Percentiles rank a stretch among this genome's conserved stretches.
Evolutionary conservation across 2,329 filamentous ascomycete species (phyloP).

Genomic region (Hymenoscyphus scutula): DNA sequence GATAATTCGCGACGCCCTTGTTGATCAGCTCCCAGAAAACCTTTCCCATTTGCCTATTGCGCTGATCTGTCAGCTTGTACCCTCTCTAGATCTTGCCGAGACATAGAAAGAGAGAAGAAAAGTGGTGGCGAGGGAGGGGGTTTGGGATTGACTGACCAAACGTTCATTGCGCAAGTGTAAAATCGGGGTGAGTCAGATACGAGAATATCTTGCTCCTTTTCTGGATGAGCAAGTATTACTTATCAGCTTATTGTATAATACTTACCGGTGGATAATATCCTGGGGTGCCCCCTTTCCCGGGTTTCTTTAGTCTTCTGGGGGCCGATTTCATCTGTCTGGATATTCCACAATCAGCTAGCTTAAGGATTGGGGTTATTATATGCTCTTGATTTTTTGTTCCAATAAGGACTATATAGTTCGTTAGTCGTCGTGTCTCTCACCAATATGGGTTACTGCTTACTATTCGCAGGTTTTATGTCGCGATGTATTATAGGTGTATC

Average conservation of each 20-base stretch:
- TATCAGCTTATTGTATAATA: not conserved
- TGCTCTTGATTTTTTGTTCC: not conserved
- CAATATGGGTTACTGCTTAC: not conserved
- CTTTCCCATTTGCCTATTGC: not conserved
- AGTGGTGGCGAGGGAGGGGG: not conserved
- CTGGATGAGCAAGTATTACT: not conserved
- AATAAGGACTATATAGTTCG: not conserved
- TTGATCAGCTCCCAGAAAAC: not conserved
- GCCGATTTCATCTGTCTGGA: not conserved
- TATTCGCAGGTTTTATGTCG: not conserved
- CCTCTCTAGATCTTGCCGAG: not conserved
- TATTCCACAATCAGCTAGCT: not conserved
- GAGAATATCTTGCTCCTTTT: not conserved
- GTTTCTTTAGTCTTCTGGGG: not conserved
- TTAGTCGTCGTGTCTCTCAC: not conserved
- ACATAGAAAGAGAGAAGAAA: not conserved
- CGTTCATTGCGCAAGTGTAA: not conserved
- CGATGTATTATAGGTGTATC: not conserved
- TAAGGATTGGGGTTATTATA: not conserved
- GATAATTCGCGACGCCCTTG: not conserved
- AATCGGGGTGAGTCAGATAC: not conserved
- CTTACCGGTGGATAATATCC: not conserved
- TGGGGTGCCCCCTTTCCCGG: not conserved
- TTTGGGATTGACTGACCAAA: not conserved
- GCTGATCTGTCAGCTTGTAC: not conserved